These are phyloP conservation scores for Calendula officinalis DNA, from an alignment of 129 eudicot genomes.

Conservation along the genomic window DNA sequence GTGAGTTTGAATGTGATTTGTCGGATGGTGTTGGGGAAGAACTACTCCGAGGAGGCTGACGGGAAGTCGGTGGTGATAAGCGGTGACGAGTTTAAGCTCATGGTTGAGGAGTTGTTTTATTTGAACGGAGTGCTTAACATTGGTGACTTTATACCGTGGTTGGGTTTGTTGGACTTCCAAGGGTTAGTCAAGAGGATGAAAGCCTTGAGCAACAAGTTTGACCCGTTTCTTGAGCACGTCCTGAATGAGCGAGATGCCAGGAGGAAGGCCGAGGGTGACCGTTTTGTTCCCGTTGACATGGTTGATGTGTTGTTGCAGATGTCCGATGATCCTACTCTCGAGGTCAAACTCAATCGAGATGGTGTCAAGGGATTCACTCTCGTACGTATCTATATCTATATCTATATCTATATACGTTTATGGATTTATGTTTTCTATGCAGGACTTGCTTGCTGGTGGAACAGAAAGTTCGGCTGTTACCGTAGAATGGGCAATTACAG, in stretches of 20 bases:
- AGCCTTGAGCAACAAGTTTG: conserved; percentile 38
- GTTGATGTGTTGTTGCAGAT: conserved; percentile 67
- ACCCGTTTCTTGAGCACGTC: conserved; percentile 45
- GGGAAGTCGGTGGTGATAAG: conserved; percentile 10
- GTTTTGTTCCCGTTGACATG: conserved; percentile 49
- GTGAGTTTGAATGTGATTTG: conserved; percentile 39
- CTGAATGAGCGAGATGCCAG: conserved; percentile 40
- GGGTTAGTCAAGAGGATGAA: conserved; percentile 63
- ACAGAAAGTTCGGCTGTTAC: conserved; percentile 36
- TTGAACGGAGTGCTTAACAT: conserved; percentile 54
- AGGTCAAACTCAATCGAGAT: conserved; percentile 58
- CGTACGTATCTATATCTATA: conserved; percentile 26
- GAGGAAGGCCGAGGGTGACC: conserved; percentile 22
- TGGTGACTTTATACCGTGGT: conserved; percentile 53
- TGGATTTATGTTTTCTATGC: neutral
- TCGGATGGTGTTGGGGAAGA: conserved; percentile 48
- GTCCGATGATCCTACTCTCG: conserved; percentile 56
- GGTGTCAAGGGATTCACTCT: conserved; percentile 68
- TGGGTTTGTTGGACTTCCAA: conserved; percentile 45
- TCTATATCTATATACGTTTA: no score
- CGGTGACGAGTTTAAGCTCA: conserved; percentile 40
- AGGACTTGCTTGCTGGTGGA: conserved; percentile 45
- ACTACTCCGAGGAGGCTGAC: conserved; percentile 22
- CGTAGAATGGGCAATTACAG: conserved; percentile 42
- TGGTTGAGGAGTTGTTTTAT: conserved; percentile 50